phyloP scores from a whole-genome alignment of 768 basidiomycete species.

The Pleurotus pulmonarius region DNA sequence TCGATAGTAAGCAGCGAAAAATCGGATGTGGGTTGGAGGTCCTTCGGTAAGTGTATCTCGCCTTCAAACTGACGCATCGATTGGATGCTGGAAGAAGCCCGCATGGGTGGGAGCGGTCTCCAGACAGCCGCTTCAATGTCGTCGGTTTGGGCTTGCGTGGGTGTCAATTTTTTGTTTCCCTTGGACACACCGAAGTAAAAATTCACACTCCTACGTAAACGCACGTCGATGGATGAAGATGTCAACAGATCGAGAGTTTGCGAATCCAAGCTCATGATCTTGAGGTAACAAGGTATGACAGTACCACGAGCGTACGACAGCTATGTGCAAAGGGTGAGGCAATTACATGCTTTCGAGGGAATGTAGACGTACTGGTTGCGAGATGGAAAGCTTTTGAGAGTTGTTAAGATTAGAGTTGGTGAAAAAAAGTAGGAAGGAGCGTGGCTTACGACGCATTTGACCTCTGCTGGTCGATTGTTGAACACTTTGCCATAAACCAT shows the following conservation, averaged over 20 bases:
- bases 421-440: too few species aligned
- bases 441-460: background rate
- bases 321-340: conserved; percentile 3
- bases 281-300: conserved; percentile 21
- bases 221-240: conserved; percentile 9
- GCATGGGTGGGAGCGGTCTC: background rate
- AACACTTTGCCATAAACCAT: conserved; percentile 7
- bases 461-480: background rate
- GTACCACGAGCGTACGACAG: conserved; percentile 21
- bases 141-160: background rate
- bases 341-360: too few species aligned
- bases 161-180: background rate
- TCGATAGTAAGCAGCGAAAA: conserved; percentile 23
- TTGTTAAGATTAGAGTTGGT: background rate
- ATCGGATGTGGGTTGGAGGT: conserved; percentile 23
- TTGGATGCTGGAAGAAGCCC: background rate
- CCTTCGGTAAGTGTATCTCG: conserved; percentile 27
- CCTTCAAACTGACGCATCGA: conserved; percentile 21
- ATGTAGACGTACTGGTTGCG: conserved; percentile 16
- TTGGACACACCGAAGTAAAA: conserved; percentile 5
- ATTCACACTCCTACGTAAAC: conserved; percentile 12
- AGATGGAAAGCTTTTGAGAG: conserved; percentile 18
- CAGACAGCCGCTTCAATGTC: background rate
- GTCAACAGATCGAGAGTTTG: conserved; percentile 15
- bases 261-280: conserved; percentile 13